phyloP scores from a whole-genome alignment of 2,329 filamentous ascomycete species.

The Colletotrichum brevisporum region DNA sequence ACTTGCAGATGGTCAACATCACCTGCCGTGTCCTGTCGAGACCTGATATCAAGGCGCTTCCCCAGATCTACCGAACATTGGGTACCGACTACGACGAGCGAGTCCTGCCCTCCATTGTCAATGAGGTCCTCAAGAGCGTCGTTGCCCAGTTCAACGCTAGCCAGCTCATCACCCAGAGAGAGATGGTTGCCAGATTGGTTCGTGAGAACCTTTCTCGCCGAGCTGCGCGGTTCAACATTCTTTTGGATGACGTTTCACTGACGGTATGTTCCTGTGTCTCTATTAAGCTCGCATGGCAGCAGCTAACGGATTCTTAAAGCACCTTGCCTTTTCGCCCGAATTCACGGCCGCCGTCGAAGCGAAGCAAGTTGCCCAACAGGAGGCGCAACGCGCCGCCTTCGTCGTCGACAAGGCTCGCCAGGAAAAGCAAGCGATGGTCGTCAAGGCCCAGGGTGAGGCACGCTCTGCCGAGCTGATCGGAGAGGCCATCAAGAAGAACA shows the following conservation, averaged over 20 bases:
- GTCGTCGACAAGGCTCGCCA: conserved; percentile 98
- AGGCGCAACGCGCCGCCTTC: conserved; percentile 97
- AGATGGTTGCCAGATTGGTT: conserved; percentile 93
- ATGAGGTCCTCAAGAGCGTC: conserved; percentile 98
- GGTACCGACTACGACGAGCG: conserved; percentile 97
- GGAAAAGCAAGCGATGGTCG: conserved; percentile 99
- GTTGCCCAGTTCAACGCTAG: conserved; percentile 99
- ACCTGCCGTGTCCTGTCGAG: conserved; percentile 98
- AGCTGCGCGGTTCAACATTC: conserved; percentile 96
- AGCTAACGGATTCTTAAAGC: conserved; percentile 59
- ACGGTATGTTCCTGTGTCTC: conserved; percentile 74
- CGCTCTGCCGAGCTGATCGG: conserved; percentile 98
- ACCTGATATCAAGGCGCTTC: conserved; percentile 88
- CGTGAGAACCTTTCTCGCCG: conserved; percentile 92
- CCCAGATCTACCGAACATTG: conserved; percentile 96
- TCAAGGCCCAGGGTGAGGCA: conserved; percentile 98
- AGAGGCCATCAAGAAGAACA: conserved; percentile 99
- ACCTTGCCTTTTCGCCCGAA: conserved; percentile 80
- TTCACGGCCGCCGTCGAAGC: conserved; percentile 82
- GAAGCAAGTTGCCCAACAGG: conserved; percentile 86
- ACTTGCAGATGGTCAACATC: conserved; percentile 99
- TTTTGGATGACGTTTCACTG: conserved; percentile 96
- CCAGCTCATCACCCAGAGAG: conserved; percentile 98
- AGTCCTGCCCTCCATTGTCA: conserved; percentile 96
- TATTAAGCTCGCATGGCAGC: background rate